Evolutionary conservation across 495 filamentous ascomycete genomes (phyloP), one percentile per base, ranked within the genome.

Genomic region (Aspergillus homomorphus): DNA sequence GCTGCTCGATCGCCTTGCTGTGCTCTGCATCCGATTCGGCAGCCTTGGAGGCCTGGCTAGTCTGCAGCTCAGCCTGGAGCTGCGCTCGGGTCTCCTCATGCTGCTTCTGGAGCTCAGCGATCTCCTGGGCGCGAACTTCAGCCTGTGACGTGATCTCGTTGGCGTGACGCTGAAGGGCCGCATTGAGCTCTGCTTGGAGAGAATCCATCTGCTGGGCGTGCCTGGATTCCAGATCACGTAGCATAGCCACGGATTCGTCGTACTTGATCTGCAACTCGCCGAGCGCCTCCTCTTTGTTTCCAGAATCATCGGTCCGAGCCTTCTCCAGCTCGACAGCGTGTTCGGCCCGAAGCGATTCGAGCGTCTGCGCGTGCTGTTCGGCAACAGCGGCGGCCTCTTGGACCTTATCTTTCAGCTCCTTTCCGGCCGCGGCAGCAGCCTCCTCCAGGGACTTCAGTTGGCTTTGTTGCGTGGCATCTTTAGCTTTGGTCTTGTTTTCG

Each of bases 11-110:
- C 12, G 72, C 76, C 50, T 66, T 72, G 56, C 63, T 71, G 50
- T 79, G 76, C 56, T 79, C 75, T 12, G 69, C 68, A 53, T 78
- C 75, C n/a, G 66, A 63, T 24, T 77, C 68, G 15, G 74, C 63
- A 19, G 70, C 54, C 62, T 71, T 73, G 14, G 74, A 70, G 26
- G 55, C 45, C 24, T 70, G 66, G 9, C 61, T 53, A 12, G 63
- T 62, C 48, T 77, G 69, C 28, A 73, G 61, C 43, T 79, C 74
- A 41, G 64, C 66, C 48, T 67, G 69, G 56, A 77, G 51, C 46
- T 69, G 66, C 23, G 63, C 53, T 48, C 71, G 68, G 22, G 66
- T 67, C 33, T 76, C 67, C 22, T 73, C 70, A 44, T 71, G 70
- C 44, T 69, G 59, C 52, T 70, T 65, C 43, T 73, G 72, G 44